Base-by-base conservation (phyloP, 768 basidiomycete species). In the Suillus discolor region DNA sequence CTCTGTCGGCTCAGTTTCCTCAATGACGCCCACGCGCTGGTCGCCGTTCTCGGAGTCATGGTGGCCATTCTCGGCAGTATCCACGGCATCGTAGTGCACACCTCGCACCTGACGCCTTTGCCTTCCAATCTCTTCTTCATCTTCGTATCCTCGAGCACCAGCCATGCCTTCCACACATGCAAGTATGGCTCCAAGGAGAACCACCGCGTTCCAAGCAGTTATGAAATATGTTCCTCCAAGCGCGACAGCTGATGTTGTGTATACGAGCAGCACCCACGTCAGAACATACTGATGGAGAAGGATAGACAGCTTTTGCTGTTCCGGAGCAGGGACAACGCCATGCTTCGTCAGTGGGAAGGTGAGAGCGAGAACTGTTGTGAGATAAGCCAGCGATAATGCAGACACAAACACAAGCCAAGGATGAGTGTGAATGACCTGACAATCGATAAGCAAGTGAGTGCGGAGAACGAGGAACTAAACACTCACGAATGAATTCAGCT, bases 401-500 rank as follows among this genome's bases (percentile, higher is more conserved):
- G 87, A 85, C 25, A 79, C 67, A 15, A 88, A 71, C 16, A 89
- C 84, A 16, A 84, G 71, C 64, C 84, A 83, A 4, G 84, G 83
- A 8, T 81, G 81, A 2, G 89, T 84, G 71, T 93, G 87, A 11
- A 87, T 77, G 36, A 88, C 80, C 92, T 93, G 20, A 49, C 36
- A 4, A n/a, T 23, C 62, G 65, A 12, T 41, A 11, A 18, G 38
- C 5, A 1, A 18, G 39, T 25, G 57, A 16, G 16, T 6, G 18
- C 11, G 25, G 11, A 25, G 25, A 41, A 59, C 2, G 8, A 18
- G 3, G 13, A 38, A 23, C 4, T 60, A 15, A 44, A 41, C 44
- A 77, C 88, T 70, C 71, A 91, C 90, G 67, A 85, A 87, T 38
- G 87, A 86, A 72, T 91, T 92, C 49, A 89, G n/a, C 55, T 81